Conservation (phyloP, 805 yeast species). For the Kregervanrija delftensis region DNA sequence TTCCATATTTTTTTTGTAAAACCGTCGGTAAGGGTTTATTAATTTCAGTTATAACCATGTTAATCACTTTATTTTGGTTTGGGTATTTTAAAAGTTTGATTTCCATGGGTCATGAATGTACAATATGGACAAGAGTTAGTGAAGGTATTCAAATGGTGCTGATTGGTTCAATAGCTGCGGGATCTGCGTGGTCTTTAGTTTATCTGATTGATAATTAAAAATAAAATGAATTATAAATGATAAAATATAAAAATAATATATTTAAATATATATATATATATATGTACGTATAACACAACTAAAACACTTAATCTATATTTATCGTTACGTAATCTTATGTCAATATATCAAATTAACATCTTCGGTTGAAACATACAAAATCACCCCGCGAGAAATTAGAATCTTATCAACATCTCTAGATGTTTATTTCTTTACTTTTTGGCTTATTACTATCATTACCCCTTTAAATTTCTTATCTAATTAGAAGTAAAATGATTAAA, state of each 20-base stretch:
- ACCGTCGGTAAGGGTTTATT: constrained; percentile 75
- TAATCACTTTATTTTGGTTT: constrained; percentile 75
- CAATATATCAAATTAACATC: neutral
- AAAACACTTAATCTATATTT: neutral
- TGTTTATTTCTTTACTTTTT: neutral
- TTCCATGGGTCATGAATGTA: constrained; percentile 74
- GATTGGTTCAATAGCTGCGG: constrained; percentile 97
- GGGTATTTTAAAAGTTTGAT: constrained; percentile 82
- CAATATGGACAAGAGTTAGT: constrained; percentile 47
- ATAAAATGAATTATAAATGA: neutral
- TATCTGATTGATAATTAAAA: constrained; percentile 50
- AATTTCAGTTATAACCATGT: constrained; percentile 73
- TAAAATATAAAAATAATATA: neutral
- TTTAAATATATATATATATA: neutral
- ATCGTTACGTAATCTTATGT: neutral
- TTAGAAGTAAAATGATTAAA: neutral
- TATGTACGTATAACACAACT: neutral
- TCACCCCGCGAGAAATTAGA: neutral
- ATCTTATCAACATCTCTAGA: neutral
- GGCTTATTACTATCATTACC: neutral
- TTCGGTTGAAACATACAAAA: too few species aligned
- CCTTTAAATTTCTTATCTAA: neutral
- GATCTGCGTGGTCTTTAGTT: constrained; percentile 92
- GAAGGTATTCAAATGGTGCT: constrained; percentile 90
- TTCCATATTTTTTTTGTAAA: constrained; percentile 81